phyloP scores from a whole-genome alignment of 495 filamentous ascomycete species.

The Penicillium pancosmium region DNA sequence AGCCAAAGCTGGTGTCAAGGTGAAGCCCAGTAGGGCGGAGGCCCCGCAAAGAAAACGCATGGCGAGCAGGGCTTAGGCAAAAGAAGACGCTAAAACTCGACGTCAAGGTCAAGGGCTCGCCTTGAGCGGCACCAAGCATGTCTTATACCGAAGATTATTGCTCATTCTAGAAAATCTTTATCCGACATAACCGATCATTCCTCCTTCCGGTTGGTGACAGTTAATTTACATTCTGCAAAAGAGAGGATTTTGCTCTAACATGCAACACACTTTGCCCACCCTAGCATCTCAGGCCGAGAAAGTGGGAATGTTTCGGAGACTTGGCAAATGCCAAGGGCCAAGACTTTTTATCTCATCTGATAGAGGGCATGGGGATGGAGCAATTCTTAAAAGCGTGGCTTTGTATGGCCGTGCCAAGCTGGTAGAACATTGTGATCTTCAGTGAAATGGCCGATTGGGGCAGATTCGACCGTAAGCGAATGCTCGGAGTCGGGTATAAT shows the following conservation, averaged over 20 bases:
- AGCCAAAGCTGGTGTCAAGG: slow-evolving; percentile 3
- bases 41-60: slow-evolving; percentile 2
- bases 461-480: slow-evolving; percentile 4
- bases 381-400: neutral
- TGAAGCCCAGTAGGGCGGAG: slow-evolving; percentile 6
- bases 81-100: neutral
- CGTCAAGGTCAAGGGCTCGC: neutral
- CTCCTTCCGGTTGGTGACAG: neutral
- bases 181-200: neutral
- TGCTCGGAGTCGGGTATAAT: neutral
- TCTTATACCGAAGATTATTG: slow-evolving; percentile 3
- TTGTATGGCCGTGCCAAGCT: neutral
- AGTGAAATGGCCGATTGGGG: neutral
- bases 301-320: neutral
- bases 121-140: neutral
- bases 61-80: neutral
- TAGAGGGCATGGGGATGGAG: neutral
- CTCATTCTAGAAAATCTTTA: slow-evolving; percentile 1
- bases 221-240: neutral
- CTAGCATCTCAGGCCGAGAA: neutral
- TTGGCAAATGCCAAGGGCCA: slow-evolving; percentile 1
- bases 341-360: slow-evolving; percentile 3
- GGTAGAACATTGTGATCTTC: neutral
- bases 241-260: neutral
- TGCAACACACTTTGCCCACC: neutral